phyloP scores from a whole-genome alignment of 2,329 filamentous ascomycete genomes.

The Trichoderma cornu-damae region DNA sequence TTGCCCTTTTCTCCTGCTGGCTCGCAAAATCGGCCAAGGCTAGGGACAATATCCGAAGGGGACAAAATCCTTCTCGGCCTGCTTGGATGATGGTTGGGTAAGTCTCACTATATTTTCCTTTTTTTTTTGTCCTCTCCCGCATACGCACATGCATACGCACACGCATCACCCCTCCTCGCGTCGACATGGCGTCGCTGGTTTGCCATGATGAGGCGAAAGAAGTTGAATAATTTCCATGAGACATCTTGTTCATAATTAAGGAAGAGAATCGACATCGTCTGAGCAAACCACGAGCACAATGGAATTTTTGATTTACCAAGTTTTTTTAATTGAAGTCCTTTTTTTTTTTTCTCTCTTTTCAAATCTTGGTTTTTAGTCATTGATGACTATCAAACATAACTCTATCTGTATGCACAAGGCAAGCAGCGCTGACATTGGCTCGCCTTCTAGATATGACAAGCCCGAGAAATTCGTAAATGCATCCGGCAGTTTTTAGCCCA shows the following conservation, averaged over 20 bases:
- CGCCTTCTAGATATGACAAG: neutral
- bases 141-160: neutral
- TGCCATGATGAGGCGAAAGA: slow-evolving; percentile 27
- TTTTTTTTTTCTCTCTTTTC: neutral
- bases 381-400: neutral
- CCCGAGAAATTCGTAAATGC: neutral
- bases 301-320: neutral
- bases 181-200: neutral
- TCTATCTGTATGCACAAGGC: neutral
- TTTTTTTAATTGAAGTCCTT: too few species aligned
- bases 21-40: too few species aligned
- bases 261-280: slow-evolving; percentile 31
- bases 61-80: neutral
- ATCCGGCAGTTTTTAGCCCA: neutral
- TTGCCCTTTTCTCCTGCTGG: too few species aligned
- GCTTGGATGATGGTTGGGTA: neutral
- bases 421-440: neutral
- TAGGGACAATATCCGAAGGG: neutral
- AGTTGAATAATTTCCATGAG: slow-evolving; percentile 27
- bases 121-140: neutral
- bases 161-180: neutral
- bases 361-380: neutral
- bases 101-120: neutral
- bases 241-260: slow-evolving; percentile 21
- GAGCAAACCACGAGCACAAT: slow-evolving; percentile 15